Conservation (phyloP, 208 protist species). For the Herpetomonas muscarum region DNA sequence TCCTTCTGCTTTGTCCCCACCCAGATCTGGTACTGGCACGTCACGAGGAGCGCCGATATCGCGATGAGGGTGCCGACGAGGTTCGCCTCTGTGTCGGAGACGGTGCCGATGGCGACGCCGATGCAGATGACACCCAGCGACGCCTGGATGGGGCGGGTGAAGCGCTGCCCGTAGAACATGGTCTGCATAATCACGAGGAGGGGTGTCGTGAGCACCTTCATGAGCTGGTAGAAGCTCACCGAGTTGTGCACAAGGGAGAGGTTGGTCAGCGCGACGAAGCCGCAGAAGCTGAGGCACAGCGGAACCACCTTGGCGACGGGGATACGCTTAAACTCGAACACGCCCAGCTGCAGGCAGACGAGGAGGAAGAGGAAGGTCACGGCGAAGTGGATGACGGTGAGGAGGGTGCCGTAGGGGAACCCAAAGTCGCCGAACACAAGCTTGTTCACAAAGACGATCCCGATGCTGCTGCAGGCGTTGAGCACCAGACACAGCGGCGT, state of each 20-base stretch:
- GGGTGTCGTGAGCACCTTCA: conserved; percentile 75
- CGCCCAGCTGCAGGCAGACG: conserved; percentile 30
- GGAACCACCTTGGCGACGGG: conserved; percentile 52
- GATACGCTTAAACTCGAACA: conserved; percentile 57
- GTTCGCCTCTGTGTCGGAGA: conserved; percentile 71
- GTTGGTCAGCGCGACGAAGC: conserved; percentile 88
- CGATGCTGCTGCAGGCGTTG: conserved; percentile 53
- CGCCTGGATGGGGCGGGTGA: conserved; percentile 36
- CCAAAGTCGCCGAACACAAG: conserved; percentile 45
- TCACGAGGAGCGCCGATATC: conserved; percentile 57
- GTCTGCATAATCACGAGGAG: conserved; percentile 68
- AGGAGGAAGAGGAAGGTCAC: conserved; percentile 52
- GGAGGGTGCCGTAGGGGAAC: conserved; percentile 51
- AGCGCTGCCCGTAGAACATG: conserved; percentile 49
- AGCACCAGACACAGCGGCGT: conserved; percentile 41
- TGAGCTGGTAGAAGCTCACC: conserved; percentile 89
- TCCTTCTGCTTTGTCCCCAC: conserved; percentile 84
- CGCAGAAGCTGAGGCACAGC: conserved; percentile 75
- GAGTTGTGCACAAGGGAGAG: conserved; percentile 84
- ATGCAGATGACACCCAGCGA: conserved; percentile 53
- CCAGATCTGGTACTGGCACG: conserved; percentile 87
- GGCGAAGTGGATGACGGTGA: conserved; percentile 72
- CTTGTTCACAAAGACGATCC: conserved; percentile 73
- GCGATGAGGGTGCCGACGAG: conserved; percentile 59
- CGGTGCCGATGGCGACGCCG: conserved; percentile 66